Percentiles rank a stretch among this genome's conserved stretches.
Evolutionary conservation across 495 filamentous ascomycete species (phyloP).

Genomic region (Penicillium subrubescens): DNA sequence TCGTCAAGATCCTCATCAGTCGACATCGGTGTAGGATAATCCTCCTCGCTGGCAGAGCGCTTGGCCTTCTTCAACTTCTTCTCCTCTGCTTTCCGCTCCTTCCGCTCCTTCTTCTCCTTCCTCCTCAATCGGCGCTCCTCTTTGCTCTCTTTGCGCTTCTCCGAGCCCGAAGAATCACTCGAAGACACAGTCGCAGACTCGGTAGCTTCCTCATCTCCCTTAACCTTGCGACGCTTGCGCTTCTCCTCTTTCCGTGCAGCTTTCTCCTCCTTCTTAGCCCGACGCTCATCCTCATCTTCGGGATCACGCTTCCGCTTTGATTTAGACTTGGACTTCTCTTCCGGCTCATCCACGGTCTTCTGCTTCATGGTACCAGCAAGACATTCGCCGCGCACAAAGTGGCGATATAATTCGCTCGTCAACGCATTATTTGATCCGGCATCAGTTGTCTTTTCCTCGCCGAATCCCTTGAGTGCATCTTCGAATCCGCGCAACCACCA

Average conservation of each 20-base stretch:
- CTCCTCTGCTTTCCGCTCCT: conserved; percentile 29
- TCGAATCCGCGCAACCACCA: conserved; percentile 87
- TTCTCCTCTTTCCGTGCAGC: conserved; percentile 36
- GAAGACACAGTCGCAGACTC: conserved; percentile 24
- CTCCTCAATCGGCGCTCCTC: conserved; percentile 28
- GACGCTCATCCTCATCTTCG: conserved; percentile 17
- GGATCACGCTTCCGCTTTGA: conserved; percentile 32
- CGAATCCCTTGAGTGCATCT: conserved; percentile 69
- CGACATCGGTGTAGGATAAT: conserved; percentile 45
- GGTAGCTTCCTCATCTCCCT: conserved; percentile 26
- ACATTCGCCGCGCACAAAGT: conserved; percentile 75
- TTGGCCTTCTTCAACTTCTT: conserved; percentile 32
- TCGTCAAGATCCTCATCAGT: conserved; percentile 34
- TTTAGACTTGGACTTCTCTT: conserved; percentile 26
- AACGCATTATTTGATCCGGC: conserved; percentile 37
- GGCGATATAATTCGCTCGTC: conserved; percentile 71
- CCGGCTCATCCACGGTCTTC: conserved; percentile 19
- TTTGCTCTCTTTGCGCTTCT: conserved; percentile 33
- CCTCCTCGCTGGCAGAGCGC: conserved; percentile 26
- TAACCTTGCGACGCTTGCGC: conserved; percentile 41
- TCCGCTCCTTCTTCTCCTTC: conserved; percentile 32
- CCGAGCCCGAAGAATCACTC: conserved; percentile 11
- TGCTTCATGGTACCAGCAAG: conserved; percentile 65
- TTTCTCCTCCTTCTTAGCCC: conserved; percentile 23
- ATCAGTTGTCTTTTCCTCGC: conserved; percentile 40